These are phyloP conservation scores for Colletotrichum ledebouriae DNA, from an alignment of 2,329 filamentous ascomycete genomes.

Conservation along the genomic window DNA sequence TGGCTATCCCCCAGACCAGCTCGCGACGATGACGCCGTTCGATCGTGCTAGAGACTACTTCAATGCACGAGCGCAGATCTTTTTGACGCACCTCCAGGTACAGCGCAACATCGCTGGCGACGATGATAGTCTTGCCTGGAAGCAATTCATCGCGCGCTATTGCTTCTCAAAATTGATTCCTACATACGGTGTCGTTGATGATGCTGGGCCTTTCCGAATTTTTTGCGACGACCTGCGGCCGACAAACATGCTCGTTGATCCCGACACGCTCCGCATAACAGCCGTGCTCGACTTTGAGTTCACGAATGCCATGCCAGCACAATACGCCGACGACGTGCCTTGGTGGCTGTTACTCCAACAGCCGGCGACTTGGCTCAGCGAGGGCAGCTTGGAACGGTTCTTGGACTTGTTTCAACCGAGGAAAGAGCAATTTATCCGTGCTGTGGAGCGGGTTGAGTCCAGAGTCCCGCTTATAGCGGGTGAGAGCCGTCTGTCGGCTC, in stretches of 20 bases:
- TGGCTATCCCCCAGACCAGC: constrained; percentile 48
- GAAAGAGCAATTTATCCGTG: constrained; percentile 49
- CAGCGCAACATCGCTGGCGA: constrained; percentile 51
- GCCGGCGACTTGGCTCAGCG: constrained; percentile 47
- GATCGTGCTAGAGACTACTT: constrained; percentile 39
- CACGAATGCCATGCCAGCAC: constrained; percentile 55
- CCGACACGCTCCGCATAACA: constrained; percentile 51
- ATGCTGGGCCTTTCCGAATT: constrained; percentile 53
- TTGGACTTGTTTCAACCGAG: constrained; percentile 37
- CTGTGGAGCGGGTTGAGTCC: constrained; percentile 49
- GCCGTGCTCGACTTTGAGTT: constrained; percentile 58
- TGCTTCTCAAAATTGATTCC: constrained; percentile 50
- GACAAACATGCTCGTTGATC: constrained; percentile 55
- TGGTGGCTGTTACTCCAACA: constrained; percentile 55
- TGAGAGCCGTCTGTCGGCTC: constrained; percentile 42
- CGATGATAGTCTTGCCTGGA: constrained; percentile 45
- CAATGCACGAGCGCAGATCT: constrained; percentile 45
- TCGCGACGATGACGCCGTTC: constrained; percentile 50
- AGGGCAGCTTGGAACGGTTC: constrained; percentile 48
- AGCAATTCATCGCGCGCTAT: constrained; percentile 52
- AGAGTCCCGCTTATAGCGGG: neutral
- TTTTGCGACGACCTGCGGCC: constrained; percentile 57
- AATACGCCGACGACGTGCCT: constrained; percentile 54
- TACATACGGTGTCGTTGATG: constrained; percentile 46
- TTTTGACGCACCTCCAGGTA: constrained; percentile 47